Evolutionary conservation across 495 filamentous ascomycete genomes (phyloP).

Genomic region (Friedmanniomyces simplex): DNA sequence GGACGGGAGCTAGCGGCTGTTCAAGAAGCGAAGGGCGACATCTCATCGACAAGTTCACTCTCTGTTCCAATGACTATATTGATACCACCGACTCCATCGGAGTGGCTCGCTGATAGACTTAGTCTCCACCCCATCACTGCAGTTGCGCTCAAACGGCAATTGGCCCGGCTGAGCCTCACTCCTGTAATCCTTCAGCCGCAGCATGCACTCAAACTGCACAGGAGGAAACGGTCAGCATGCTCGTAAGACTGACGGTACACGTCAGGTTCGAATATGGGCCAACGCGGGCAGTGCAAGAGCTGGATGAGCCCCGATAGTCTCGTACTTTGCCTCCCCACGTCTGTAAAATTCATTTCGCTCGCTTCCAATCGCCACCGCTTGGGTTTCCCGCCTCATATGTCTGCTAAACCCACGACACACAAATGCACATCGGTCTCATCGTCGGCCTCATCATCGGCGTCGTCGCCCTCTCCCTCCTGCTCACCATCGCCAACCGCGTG

Average conservation of each 20-base stretch:
- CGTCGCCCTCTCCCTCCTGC: not conserved
- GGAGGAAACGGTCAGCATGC: not conserved
- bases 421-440: not conserved
- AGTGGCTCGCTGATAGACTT: no score
- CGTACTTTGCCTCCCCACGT: not conserved
- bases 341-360: not conserved
- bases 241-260: not conserved
- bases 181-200: no score
- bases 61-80: no score
- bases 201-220: no score
- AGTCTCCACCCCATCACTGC: no score
- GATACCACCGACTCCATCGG: no score
- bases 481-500: not conserved
- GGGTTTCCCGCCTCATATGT: not conserved
- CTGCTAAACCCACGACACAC: not conserved
- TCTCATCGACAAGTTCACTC: no score
- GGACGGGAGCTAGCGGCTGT: no score
- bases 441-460: not conserved
- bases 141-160: no score
- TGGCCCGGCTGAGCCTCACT: no score
- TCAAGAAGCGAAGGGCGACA: no score
- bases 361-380: not conserved
- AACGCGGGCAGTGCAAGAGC: not conserved
- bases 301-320: not conserved
- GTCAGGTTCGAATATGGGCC: not conserved